These are phyloP conservation scores for Dactylonectria macrodidyma DNA, from an alignment of 2,329 filamentous ascomycete species.

Conservation along the genomic window DNA sequence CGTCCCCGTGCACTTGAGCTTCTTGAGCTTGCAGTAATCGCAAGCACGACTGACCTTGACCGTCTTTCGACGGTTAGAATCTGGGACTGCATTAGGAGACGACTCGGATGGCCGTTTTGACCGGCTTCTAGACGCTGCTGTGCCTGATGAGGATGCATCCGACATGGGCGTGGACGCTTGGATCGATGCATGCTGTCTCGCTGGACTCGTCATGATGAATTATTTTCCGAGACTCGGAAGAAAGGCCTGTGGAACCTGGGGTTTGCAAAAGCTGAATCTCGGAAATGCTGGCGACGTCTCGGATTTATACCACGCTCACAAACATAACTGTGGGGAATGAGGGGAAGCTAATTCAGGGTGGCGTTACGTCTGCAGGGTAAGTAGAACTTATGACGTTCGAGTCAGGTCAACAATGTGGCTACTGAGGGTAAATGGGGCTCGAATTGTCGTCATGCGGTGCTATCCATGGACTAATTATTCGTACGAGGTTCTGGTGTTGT, in stretches of 20 bases:
- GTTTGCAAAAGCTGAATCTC: slow-evolving; percentile 2
- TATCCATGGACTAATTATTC: too few species aligned
- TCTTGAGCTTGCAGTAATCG: slow-evolving; percentile 57
- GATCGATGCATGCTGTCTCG: not conserved
- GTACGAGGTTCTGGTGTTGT: too few species aligned
- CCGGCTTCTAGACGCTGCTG: not conserved
- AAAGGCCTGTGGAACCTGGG: not conserved
- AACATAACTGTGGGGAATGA: slow-evolving; percentile 16
- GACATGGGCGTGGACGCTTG: slow-evolving; percentile 35
- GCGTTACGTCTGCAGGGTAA: not conserved
- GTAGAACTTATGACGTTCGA: not conserved
- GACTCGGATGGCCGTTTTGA: slow-evolving; percentile 29
- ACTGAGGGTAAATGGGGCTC: too few species aligned
- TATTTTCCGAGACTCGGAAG: slow-evolving; percentile 25
- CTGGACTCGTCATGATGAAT: slow-evolving; percentile 27
- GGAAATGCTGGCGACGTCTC: slow-evolving; percentile 17
- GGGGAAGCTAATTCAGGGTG: slow-evolving; percentile 1
- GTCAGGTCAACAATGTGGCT: too few species aligned
- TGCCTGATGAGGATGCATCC: slow-evolving; percentile 30
- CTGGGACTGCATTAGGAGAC: slow-evolving; percentile 30
- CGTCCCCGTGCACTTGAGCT: slow-evolving; percentile 56
- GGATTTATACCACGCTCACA: slow-evolving; percentile 13
- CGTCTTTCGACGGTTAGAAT: slow-evolving; percentile 38
- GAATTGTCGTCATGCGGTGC: too few species aligned
- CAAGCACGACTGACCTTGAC: slow-evolving; percentile 57